phyloP scores from a whole-genome alignment of 2,329 filamentous ascomycete species.

The Calonectria henricotiae region DNA sequence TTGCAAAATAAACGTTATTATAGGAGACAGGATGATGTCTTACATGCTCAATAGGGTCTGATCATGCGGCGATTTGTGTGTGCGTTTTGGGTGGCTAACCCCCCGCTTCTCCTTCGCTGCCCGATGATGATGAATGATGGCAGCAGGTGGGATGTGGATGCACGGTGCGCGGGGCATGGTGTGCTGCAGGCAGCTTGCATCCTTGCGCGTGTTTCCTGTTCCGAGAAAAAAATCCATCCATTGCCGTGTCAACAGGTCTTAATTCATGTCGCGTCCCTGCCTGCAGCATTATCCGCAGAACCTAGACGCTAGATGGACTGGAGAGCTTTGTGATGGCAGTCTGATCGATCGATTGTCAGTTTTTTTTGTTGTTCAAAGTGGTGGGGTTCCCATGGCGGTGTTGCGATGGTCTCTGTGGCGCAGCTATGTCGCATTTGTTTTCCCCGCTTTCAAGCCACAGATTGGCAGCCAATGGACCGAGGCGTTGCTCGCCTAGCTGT shows the following conservation, averaged over 20 bases:
- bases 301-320: constrained; percentile 28
- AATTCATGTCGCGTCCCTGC: constrained; percentile 14
- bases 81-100: constrained; percentile 28
- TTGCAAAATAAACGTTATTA: not conserved
- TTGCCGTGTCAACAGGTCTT: constrained; percentile 35
- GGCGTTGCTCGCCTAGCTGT: not conserved
- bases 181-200: constrained; percentile 40
- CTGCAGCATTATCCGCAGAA: constrained; percentile 37
- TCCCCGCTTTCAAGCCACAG: constrained; percentile 31
- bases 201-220: constrained; percentile 32
- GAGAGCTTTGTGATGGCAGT: constrained; percentile 9
- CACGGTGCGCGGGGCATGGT: constrained; percentile 7
- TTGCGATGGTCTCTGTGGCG: constrained; percentile 7
- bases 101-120: constrained; percentile 37
- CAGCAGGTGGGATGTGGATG: constrained; percentile 16
- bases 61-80: constrained; percentile 23
- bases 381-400: constrained; percentile 32
- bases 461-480: constrained; percentile 24
- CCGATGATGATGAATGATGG: constrained; percentile 31
- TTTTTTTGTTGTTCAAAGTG: not conserved
- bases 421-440: not conserved
- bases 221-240: constrained; percentile 39
- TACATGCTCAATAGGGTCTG: not conserved
- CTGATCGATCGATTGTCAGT: not conserved
- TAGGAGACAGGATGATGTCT: not conserved